Evolutionary conservation across 805 yeast genomes (phyloP).

Genomic region (Metschnikowia noctiluminum): DNA sequence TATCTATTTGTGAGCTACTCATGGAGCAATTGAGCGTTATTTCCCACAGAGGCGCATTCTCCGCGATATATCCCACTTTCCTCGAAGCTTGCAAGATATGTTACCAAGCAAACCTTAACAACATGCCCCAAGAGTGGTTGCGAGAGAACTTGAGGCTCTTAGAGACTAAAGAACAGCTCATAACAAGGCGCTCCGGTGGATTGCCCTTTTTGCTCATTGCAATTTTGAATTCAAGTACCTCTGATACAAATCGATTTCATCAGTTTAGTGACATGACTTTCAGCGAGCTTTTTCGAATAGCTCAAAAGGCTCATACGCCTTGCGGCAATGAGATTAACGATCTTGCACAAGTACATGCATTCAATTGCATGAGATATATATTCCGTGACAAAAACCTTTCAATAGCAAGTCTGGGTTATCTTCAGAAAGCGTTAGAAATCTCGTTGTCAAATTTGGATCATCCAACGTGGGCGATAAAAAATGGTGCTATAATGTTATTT

Average conservation of each 20-base stretch:
- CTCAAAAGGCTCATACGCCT: slow-evolving; percentile 45
- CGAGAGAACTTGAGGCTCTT: slow-evolving; percentile 50
- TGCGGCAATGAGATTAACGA: slow-evolving; percentile 55
- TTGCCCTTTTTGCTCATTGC: slow-evolving; percentile 78
- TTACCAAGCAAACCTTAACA: slow-evolving; percentile 27
- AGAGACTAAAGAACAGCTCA: slow-evolving; percentile 57
- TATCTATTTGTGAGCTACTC: slow-evolving; percentile 49
- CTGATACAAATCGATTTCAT: slow-evolving; percentile 24
- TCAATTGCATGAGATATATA: slow-evolving; percentile 75
- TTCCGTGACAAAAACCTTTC: slow-evolving; percentile 71
- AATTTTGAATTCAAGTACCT: slow-evolving; percentile 49
- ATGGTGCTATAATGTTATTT: slow-evolving; percentile 91
- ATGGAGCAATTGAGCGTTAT: slow-evolving; percentile 67
- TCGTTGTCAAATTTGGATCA: slow-evolving; percentile 64
- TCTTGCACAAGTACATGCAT: slow-evolving; percentile 91
- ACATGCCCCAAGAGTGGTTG: slow-evolving; percentile 57
- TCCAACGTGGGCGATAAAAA: slow-evolving; percentile 79
- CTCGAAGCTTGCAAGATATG: slow-evolving; percentile 63
- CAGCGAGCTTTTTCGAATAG: slow-evolving; percentile 49
- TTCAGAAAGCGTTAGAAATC: slow-evolving; percentile 53
- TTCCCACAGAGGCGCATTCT: slow-evolving; percentile 89
- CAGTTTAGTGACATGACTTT: slow-evolving; percentile 49
- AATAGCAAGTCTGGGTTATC: slow-evolving; percentile 25
- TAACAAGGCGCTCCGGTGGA: slow-evolving; percentile 91
- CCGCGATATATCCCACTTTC: slow-evolving; percentile 82